Conservation (phyloP, 176 grass and related monocot genomes). For the Cenchrus purpureus region DNA sequence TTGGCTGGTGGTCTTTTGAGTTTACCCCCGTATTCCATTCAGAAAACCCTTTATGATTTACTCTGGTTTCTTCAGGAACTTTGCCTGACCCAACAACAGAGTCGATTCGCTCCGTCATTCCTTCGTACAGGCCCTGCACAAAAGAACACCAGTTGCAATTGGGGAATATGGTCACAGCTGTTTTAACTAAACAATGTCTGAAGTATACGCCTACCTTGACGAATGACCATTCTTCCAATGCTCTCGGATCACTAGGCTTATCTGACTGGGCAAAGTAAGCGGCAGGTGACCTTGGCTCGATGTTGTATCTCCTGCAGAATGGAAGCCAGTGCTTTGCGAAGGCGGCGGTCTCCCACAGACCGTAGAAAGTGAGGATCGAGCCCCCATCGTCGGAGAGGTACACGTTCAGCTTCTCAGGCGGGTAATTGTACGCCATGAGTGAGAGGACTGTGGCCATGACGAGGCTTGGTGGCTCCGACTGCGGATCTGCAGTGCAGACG, state of each 20-base stretch:
- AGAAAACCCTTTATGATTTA: conserved; percentile 65
- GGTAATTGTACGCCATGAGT: conserved; percentile 74
- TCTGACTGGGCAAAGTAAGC: conserved; percentile 54
- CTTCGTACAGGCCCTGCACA: conserved; percentile 58
- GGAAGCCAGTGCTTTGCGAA: conserved; percentile 79
- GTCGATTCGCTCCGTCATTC: conserved; percentile 60
- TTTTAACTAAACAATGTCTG: conserved; percentile 1
- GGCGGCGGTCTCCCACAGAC: conserved; percentile 55
- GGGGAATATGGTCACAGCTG: neutral
- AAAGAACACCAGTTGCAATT: neutral
- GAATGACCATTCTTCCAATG: conserved; percentile 49
- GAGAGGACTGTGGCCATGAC: conserved; percentile 67
- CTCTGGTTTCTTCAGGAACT: conserved; percentile 53
- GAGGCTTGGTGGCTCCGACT: conserved; percentile 62
- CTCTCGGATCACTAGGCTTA: neutral
- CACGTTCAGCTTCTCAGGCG: conserved; percentile 59
- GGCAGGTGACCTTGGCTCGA: conserved; percentile 71
- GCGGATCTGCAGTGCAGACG: conserved; percentile 72
- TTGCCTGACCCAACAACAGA: conserved; percentile 47
- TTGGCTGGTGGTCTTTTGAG: conserved; percentile 63
- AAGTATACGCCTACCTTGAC: conserved; percentile 43
- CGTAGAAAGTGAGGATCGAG: conserved; percentile 75
- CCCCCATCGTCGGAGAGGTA: conserved; percentile 83
- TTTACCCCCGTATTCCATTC: conserved; percentile 56
- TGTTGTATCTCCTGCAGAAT: conserved; percentile 62